A percentile compares a stretch with the other conserved stretches of the same genome.
phyloP scores from a whole-genome alignment of 148 eudicot genomes.

The Talinum fruticosum region DNA sequence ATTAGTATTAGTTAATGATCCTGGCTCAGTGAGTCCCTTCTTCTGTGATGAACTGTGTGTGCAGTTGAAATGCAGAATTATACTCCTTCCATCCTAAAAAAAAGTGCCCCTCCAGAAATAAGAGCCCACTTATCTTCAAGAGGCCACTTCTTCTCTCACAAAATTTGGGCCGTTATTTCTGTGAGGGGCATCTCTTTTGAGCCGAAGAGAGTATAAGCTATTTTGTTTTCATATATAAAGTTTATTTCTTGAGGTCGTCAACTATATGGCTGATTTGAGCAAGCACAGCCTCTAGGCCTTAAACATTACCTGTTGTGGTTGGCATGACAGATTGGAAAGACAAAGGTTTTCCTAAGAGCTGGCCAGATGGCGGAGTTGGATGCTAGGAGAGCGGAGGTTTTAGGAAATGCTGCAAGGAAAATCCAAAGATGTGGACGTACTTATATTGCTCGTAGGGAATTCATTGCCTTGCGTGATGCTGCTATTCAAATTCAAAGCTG shows the following conservation, averaged over 20 bases:
- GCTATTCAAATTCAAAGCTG: conserved; percentile 84
- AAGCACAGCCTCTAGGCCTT: not conserved
- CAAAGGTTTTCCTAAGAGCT: conserved; percentile 95
- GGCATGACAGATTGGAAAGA: conserved; percentile 81
- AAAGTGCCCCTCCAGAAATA: too few relatives aligned
- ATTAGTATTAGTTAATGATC: too few relatives aligned
- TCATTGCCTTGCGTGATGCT: conserved; percentile 57
- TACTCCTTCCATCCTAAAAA: not conserved
- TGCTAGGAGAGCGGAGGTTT: conserved; percentile 87
- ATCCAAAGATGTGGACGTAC: conserved; percentile 91
- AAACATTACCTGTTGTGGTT: conserved; percentile 11
- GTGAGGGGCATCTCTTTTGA: too few relatives aligned
- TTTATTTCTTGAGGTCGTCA: not conserved
- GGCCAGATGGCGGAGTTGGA: conserved; percentile 99
- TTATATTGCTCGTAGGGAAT: conserved; percentile 84
- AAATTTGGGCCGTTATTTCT: too few relatives aligned
- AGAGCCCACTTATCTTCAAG: too few relatives aligned
- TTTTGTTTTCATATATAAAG: not conserved
- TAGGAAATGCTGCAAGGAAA: conserved; percentile 82
- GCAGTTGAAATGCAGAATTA: not conserved
- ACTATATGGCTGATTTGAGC: not conserved
- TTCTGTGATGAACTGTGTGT: too few relatives aligned
- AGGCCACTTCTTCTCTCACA: too few relatives aligned
- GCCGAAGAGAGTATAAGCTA: too few relatives aligned
- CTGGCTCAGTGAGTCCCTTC: too few relatives aligned